phyloP scores from a whole-genome alignment of 2,329 filamentous ascomycete species.

The Podosphaera aphanis region DNA sequence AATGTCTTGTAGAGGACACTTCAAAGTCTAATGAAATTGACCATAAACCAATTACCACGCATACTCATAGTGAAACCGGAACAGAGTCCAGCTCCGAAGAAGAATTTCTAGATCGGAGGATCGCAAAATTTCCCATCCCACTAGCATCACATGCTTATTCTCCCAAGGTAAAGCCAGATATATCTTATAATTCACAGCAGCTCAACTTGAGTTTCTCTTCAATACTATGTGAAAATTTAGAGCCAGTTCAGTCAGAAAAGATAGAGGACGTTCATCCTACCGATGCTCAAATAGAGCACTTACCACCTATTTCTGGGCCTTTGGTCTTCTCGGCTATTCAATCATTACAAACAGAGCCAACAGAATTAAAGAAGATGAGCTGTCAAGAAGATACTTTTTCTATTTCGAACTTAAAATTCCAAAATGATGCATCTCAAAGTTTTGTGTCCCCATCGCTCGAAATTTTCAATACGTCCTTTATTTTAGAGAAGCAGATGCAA shows the following conservation, averaged over 20 bases:
- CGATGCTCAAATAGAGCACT: constrained; percentile 6
- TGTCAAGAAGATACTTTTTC: background rate
- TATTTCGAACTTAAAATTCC: background rate
- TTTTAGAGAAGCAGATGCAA: too few relatives aligned
- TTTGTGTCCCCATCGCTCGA: too few relatives aligned
- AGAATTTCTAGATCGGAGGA: constrained; percentile 24
- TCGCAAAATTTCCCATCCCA: constrained; percentile 31
- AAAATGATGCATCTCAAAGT: too few relatives aligned
- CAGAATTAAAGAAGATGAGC: constrained; percentile 10
- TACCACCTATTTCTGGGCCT: constrained; percentile 12
- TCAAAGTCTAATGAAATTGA: constrained; percentile 5
- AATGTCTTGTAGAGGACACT: constrained; percentile 13
- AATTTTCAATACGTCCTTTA: too few relatives aligned
- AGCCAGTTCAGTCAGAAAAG: constrained; percentile 4
- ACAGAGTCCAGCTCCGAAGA: constrained; percentile 25
- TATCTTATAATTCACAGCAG: background rate
- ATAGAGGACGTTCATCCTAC: background rate
- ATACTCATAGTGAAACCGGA: constrained; percentile 28
- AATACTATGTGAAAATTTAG: constrained; percentile 22
- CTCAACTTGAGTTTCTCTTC: constrained; percentile 14
- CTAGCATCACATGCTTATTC: constrained; percentile 7
- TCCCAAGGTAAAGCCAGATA: background rate
- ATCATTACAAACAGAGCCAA: constrained; percentile 13
- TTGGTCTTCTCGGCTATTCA: constrained; percentile 14
- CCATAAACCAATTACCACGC: constrained; percentile 23